These are phyloP conservation scores for Metrosideros polymorpha DNA, from an alignment of 441 rosid genomes.

Conservation along the genomic window DNA sequence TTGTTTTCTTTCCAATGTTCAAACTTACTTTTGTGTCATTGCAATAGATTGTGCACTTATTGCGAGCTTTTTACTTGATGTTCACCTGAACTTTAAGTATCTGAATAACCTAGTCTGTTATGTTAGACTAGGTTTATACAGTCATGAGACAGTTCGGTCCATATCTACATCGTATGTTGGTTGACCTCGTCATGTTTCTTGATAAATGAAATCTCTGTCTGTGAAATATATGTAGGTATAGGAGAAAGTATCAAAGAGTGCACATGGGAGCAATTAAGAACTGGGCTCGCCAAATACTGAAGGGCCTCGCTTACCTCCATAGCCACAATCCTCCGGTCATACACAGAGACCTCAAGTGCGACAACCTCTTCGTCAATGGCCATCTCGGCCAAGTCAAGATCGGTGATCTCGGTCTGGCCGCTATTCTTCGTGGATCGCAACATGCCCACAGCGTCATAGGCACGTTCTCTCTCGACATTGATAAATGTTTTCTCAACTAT, in stretches of 20 bases:
- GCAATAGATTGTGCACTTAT: neutral
- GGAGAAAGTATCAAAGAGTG: constrained; percentile 34
- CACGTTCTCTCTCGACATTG: neutral
- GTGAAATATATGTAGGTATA: constrained; percentile 29
- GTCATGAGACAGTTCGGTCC: neutral
- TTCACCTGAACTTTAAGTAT: neutral
- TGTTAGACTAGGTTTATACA: neutral
- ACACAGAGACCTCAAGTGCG: constrained; percentile 68
- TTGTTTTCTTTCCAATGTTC: neutral
- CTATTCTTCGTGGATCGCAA: constrained; percentile 47
- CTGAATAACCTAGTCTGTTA: neutral
- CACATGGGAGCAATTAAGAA: constrained; percentile 50
- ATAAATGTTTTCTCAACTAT: neutral
- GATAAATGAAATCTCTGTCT: neutral
- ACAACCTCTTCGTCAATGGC: constrained; percentile 68
- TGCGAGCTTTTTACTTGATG: neutral
- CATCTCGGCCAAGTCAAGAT: constrained; percentile 69
- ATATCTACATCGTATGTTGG: neutral
- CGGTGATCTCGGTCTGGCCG: constrained; percentile 64
- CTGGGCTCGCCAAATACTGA: constrained; percentile 64
- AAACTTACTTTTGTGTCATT: neutral
- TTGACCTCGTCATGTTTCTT: neutral
- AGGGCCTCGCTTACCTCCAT: constrained; percentile 45
- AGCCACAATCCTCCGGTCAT: constrained; percentile 65
- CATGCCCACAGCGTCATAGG: constrained; percentile 94